Conservation (phyloP, 2,329 filamentous ascomycete genomes). For the Tolypocladium ovalisporum region DNA sequence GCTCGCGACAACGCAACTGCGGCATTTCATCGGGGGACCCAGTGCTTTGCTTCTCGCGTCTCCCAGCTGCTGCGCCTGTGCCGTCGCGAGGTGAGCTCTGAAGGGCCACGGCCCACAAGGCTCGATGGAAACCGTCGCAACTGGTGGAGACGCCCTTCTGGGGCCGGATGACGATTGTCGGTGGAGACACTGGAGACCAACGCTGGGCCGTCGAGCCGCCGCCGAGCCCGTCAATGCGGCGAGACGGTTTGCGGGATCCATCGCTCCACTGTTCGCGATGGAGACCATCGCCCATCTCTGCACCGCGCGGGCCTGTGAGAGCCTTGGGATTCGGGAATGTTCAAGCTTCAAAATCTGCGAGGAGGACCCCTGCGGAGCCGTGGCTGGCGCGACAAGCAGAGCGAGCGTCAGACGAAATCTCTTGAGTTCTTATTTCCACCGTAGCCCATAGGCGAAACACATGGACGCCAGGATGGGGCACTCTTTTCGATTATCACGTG, state of each 20-base stretch:
- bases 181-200: conserved; percentile 6
- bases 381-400: neutral
- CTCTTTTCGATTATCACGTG: neutral
- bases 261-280: conserved; percentile 2
- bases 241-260: conserved; percentile 5
- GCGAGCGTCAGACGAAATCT: neutral
- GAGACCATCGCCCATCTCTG: neutral
- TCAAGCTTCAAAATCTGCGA: neutral
- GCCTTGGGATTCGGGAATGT: neutral
- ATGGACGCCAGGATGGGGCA: neutral
- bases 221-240: neutral
- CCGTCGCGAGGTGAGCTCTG: neutral
- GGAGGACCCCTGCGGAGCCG: neutral
- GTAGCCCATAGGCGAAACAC: neutral
- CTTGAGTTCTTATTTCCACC: neutral
- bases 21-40: conserved; percentile 18
- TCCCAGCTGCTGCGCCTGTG: conserved; percentile 7
- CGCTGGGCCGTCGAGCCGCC: neutral
- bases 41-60: conserved; percentile 15
- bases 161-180: conserved; percentile 4
- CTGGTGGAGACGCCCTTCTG: conserved; percentile 2
- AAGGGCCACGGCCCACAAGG: too few species aligned
- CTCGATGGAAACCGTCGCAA: neutral
- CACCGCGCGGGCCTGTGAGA: neutral
- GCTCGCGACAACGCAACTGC: conserved; percentile 15